Evolutionary conservation across 805 yeast species (phyloP), one percentile per base, ranked within the genome.

Genomic region (Starmerella roubikii): DNA sequence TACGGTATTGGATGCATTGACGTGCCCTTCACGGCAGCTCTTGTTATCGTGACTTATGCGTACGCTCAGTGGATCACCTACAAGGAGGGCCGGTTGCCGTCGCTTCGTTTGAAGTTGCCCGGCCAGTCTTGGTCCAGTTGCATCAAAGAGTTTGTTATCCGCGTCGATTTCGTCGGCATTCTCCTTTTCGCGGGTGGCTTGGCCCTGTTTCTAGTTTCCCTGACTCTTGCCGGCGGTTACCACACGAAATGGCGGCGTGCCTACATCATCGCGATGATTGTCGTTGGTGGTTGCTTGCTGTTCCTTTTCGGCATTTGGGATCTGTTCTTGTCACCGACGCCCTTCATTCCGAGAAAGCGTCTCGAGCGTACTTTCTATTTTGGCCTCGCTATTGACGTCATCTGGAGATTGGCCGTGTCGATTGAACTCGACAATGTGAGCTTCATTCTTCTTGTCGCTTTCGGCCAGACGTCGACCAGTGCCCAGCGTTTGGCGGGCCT

Each of bases 1-100:
- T 72, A 75, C 49, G 85, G 78, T 31, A 76, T 79, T 69, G 78
- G 80, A 78, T 84, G 84, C 2, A 75, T 76, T 50, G 76, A 78
- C 45, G 72, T 75, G 64, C 86, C 86, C 25, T 58, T 76, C 29
- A 54, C 74, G 3, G 63, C 77, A 46, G 32, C 77, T 12, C 83
- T 85, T 18, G 56, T 79, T 35, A 49, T 75, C 8, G 44, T 48
- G 3, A 68, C 77, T 49, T 60, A 74, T 52, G n/a, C 65, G 2
- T 77, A 75, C 55, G 76, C 76, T 79, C 57, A 68, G 49, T 59
- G 57, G 46, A 52, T 57, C 39, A 84, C 82, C 7, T 49, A 64
- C 16, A 67, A 62, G 38, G 66, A 71, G 22, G 65, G 62, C 17
- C 35, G 15, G 16, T 34, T 44, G 28, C 47, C 47, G 3, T 34